Percentiles rank a stretch among this genome's conserved stretches.
phyloP scores from a whole-genome alignment of 352 stramenopile genomes.

The Phytophthora parvispora region DNA sequence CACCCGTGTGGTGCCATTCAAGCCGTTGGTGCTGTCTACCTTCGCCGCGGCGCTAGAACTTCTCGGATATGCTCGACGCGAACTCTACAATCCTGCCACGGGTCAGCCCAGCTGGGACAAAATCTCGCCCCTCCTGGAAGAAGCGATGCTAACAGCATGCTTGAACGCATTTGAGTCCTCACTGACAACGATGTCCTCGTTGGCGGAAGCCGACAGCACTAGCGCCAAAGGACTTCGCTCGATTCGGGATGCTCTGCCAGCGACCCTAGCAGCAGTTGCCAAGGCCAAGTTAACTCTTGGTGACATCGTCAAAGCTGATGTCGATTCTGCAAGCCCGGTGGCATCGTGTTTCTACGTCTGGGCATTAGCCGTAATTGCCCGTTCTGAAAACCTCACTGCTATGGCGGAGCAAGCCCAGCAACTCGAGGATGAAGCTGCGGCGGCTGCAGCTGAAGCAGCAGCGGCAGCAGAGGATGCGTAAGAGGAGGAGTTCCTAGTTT shows the following conservation, averaged over 20 bases:
- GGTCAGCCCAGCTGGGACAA: slow-evolving; percentile 73
- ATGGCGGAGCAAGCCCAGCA: slow-evolving; percentile 49
- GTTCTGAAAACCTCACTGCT: slow-evolving; percentile 61
- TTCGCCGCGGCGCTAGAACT: slow-evolving; percentile 64
- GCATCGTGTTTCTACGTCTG: slow-evolving; percentile 65
- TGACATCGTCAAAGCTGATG: slow-evolving; percentile 60
- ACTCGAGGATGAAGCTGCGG: slow-evolving; percentile 48
- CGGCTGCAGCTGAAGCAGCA: slow-evolving; percentile 21
- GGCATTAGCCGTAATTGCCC: slow-evolving; percentile 58
- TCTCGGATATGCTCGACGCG: slow-evolving; percentile 47
- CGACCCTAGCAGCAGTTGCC: slow-evolving; percentile 17
- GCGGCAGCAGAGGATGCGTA: slow-evolving; percentile 12
- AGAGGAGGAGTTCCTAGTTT: neutral
- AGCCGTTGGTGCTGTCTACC: slow-evolving; percentile 48
- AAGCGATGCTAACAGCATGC: slow-evolving; percentile 36
- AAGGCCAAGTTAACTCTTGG: slow-evolving; percentile 54
- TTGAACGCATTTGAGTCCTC: slow-evolving; percentile 45
- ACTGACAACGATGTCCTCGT: slow-evolving; percentile 8
- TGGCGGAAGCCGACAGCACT: slow-evolving; percentile 21
- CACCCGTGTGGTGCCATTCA: slow-evolving; percentile 70
- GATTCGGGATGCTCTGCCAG: slow-evolving; percentile 27
- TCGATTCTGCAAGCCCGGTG: slow-evolving; percentile 57
- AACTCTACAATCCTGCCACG: slow-evolving; percentile 67
- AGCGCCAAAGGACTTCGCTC: slow-evolving; percentile 23
- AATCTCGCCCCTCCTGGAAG: slow-evolving; percentile 56